Evolutionary conservation across 257 asterid genomes (phyloP), one percentile per base, ranked within the genome.

Genomic region (Primulina huaijiensis): DNA sequence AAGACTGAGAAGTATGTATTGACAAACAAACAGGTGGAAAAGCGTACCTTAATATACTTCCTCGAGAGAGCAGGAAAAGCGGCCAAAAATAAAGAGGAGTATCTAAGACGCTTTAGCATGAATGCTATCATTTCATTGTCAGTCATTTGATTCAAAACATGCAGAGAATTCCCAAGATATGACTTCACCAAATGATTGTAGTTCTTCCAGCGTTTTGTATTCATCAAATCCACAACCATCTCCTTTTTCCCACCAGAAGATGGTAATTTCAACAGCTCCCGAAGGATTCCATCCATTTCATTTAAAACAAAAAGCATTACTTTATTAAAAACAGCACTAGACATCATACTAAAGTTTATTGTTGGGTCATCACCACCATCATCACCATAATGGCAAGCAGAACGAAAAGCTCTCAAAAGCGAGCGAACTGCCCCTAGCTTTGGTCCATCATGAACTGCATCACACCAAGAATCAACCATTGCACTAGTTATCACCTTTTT

Each of bases 361-460:
- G 80, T 63, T 11, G 89, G 72, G 72, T 94, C 95, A 73, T 81
- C 86, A 17, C 81, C 92, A 77, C 66, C 75, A 46, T 94, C 99
- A 77, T 94, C 99, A 8, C 97, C 97, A 72, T 88, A 94, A 77
- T 91, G 97, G 70, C 97, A 91, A 74, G 97, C 97, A 77, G 84
- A 72, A 40, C 96, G 88, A 73, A 81, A 94, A 70, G 95, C 99
- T 76, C 85, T 88, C 82, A 86, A 69, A 55, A 94, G 87, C 53
- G 97, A 89, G 37, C 93, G 94, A 33, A 91, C 85, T 8, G 95
- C 87, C 29, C 87, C 88, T 46, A 92, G 31, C 77, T 86, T 89
- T 34, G 85, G 74, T 70, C 83, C 92, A 7, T 80, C 78, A 35
- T 62, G 86, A 69, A 91, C 78, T 40, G 81, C 87, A 16, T 62